Conservation (phyloP, 495 filamentous ascomycete genomes). For the Penicillium verhagenii region DNA sequence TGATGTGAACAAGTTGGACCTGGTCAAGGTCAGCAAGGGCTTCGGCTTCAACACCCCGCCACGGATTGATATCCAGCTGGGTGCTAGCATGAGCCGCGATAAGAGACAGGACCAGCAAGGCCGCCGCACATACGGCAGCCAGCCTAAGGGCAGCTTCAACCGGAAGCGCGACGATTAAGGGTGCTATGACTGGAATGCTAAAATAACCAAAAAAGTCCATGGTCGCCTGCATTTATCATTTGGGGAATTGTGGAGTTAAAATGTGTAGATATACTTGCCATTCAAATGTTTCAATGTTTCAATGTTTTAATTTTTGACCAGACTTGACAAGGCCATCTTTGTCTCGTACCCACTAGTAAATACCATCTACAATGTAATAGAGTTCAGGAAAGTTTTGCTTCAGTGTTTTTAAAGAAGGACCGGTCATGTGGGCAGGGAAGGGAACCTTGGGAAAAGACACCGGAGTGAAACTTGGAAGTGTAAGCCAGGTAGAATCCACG, state of each 20-base stretch:
- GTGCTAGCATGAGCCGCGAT: constrained; percentile 81
- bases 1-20: constrained; percentile 89
- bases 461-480: too few relatives aligned
- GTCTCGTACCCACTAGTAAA: background rate
- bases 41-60: constrained; percentile 92
- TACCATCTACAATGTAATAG: background rate
- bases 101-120: constrained; percentile 74
- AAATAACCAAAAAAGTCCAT: constrained; percentile 15
- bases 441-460: too few relatives aligned
- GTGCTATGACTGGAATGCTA: constrained; percentile 18
- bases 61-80: constrained; percentile 83
- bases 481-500: too few relatives aligned
- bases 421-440: too few relatives aligned
- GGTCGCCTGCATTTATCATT: constrained; percentile 27
- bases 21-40: constrained; percentile 88
- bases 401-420: too few relatives aligned
- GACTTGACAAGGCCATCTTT: background rate
- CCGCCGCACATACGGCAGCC: constrained; percentile 78
- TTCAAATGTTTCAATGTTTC: too few relatives aligned
- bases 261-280: constrained; percentile 34
- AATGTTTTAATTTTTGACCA: constrained; percentile 16
- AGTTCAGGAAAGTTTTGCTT: too few relatives aligned
- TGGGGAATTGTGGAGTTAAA: constrained; percentile 25
- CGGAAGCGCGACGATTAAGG: constrained; percentile 37
- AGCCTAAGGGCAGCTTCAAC: constrained; percentile 55